phyloP scores from a whole-genome alignment of 164 flowering plant genomes.

The Umbellularia californica region DNA sequence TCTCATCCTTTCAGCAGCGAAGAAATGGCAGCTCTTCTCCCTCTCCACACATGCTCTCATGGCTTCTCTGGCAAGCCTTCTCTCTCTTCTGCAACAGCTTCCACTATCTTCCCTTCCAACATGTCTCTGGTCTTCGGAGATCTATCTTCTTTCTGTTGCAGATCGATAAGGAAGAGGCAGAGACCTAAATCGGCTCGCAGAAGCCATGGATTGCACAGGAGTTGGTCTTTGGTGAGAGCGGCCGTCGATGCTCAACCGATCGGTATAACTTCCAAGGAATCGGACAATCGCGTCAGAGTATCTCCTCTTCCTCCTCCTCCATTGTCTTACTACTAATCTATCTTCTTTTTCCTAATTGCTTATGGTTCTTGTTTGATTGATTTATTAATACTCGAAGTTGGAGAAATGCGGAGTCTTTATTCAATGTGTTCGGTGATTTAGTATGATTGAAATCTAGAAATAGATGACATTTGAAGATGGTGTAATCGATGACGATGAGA shows the following conservation, averaged over 20 bases:
- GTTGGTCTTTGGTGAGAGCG: constrained; percentile 30
- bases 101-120: constrained; percentile 19
- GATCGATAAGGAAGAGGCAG: constrained; percentile 30
- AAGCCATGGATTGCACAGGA: constrained; percentile 2
- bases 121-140: constrained; percentile 37
- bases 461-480: background rate
- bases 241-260: constrained; percentile 43
- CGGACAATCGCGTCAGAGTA: constrained; percentile 5
- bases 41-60: constrained; percentile 33
- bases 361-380: background rate
- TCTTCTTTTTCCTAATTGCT: background rate
- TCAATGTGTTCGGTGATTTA: background rate
- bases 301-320: constrained; percentile 17
- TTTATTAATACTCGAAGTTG: too few species aligned
- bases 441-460: background rate
- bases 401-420: too few species aligned
- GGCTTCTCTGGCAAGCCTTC: constrained; percentile 2
- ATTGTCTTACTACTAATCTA: too few species aligned
- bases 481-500: background rate
- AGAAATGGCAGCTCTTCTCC: background rate
- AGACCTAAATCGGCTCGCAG: constrained; percentile 15
- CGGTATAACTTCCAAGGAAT: constrained; percentile 12
- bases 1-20: background rate
- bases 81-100: constrained; percentile 3
- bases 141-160: constrained; percentile 33